Conservation (phyloP, 2,329 filamentous ascomycete species). For the Metarhizium album region DNA sequence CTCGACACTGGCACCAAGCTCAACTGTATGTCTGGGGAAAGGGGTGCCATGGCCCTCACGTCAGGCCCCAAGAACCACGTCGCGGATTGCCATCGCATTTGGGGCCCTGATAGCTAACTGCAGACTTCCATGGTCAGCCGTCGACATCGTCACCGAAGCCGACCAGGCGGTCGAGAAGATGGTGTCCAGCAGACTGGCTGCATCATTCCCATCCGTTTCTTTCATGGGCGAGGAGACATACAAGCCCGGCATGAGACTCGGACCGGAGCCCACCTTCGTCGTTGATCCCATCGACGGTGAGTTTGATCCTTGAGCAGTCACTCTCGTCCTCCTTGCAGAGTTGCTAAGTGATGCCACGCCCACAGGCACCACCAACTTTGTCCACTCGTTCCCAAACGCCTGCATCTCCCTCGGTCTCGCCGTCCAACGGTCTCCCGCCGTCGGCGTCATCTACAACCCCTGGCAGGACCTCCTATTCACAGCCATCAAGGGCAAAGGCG, state of each 20-base stretch:
- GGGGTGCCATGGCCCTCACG: too few species aligned
- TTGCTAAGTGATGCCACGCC: neutral
- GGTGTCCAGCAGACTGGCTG: conserved; percentile 41
- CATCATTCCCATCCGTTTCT: conserved; percentile 42
- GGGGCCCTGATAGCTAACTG: neutral
- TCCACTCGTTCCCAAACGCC: conserved; percentile 64
- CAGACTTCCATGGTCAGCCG: conserved; percentile 31
- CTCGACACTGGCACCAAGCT: conserved; percentile 50
- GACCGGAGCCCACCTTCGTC: conserved; percentile 61
- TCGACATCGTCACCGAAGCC: conserved; percentile 58
- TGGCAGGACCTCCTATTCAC: conserved; percentile 60
- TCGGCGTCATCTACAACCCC: conserved; percentile 75
- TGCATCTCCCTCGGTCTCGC: conserved; percentile 68
- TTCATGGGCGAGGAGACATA: conserved; percentile 75
- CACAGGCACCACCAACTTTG: conserved; percentile 59
- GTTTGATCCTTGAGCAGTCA: neutral
- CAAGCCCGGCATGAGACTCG: conserved; percentile 52
- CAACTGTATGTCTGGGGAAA: conserved; percentile 40
- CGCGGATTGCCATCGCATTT: neutral
- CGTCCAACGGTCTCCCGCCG: conserved; percentile 46
- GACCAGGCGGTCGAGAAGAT: conserved; percentile 56
- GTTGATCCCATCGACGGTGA: conserved; percentile 70
- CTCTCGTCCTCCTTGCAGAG: neutral
- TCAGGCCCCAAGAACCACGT: neutral
- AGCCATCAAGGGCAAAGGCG: conserved; percentile 56